Evolutionary conservation across 2,329 filamentous ascomycete species (phyloP), one percentile per base, ranked within the genome.

Genomic region (Helminthosporium solani): DNA sequence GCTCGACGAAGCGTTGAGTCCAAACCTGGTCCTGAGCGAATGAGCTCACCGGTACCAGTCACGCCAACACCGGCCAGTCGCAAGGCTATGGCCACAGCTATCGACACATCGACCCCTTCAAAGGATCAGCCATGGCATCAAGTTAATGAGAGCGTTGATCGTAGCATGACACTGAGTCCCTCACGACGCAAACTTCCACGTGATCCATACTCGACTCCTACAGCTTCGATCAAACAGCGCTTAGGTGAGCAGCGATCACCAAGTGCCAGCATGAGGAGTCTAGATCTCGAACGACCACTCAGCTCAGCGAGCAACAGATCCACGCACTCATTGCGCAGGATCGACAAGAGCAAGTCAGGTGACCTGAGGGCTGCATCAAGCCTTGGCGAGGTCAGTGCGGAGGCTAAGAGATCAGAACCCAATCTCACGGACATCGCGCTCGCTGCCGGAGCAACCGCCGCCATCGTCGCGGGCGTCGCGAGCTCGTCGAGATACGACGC

Each of bases 291-390:
- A 47, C 78, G 84, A 65, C 81, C 87, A 68, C 80, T 85, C 55
- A 88, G 84, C 67, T 69, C 77, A 52, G 64, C 74, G 54, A 84
- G 78, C 70, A 75, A 78, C 49, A 74, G 77, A 52, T 81, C 78
- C 62, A 72, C 85, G 49, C 86, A 86, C 53, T 84, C 86, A 38
- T 79, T 94, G 50, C 81, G 90, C 61, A 82, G 88, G 53, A 79
- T 81, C 53, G 83, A 85, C 58, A 76, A 79, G 40, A 79, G 77
- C 67, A 65, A 85, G 70, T 91, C 87, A 78, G 85, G 87, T 71
- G 88, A 95, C 77, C 78, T 95, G 61, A 76, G 86, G 73, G 81
- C 81, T 58, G 81, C 82, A 58, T 82, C 82, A 72, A 81, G 81
- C 78, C 79, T 76, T 74, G 73, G 75, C 70, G 73, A 74, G 66